A percentile compares a stretch with the other conserved stretches of the same genome.
Evolutionary conservation across 176 grass and related monocot species (phyloP).

Genomic region (Oryza glumipatula): DNA sequence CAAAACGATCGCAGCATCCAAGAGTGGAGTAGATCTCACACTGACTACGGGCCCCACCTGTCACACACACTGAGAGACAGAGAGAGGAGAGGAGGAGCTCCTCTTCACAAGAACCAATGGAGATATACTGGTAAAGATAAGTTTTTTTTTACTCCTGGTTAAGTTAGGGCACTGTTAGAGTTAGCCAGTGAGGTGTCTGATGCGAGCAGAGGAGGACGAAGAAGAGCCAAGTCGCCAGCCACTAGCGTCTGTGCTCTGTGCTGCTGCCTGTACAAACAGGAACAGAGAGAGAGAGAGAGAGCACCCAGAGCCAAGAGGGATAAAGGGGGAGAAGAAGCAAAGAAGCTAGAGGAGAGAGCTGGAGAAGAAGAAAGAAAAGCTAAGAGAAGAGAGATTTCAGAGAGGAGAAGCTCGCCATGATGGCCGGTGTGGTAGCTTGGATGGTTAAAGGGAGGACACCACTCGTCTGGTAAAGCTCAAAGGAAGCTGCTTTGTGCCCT

Average conservation of each 20-base stretch:
- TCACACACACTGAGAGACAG: not conserved
- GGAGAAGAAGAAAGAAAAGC: conserved; percentile 11
- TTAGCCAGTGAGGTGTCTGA: conserved; percentile 4
- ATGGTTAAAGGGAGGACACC: conserved; percentile 60
- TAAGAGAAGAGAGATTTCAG: conserved; percentile 9
- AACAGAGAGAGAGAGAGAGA: not conserved
- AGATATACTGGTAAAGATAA: conserved; percentile 9
- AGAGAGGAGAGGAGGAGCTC: not conserved
- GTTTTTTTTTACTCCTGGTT: not conserved
- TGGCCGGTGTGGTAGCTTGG: conserved; percentile 47
- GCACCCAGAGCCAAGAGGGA: conserved; percentile 3
- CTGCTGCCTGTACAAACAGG: not conserved
- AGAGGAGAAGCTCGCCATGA: conserved; percentile 40
- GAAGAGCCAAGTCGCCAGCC: not conserved
- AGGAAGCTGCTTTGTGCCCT: conserved; percentile 49
- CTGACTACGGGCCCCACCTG: not conserved
- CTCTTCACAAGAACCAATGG: conserved; percentile 17
- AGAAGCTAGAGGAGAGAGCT: not conserved
- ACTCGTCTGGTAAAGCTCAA: conserved; percentile 63
- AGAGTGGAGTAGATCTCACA: not conserved
- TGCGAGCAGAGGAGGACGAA: not conserved
- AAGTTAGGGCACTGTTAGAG: conserved; percentile 18
- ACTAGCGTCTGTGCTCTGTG: not conserved
- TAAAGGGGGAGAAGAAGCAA: conserved; percentile 19
- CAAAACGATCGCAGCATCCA: not conserved